phyloP scores from a whole-genome alignment of 768 basidiomycete genomes.

The Cubamyces sp. region DNA sequence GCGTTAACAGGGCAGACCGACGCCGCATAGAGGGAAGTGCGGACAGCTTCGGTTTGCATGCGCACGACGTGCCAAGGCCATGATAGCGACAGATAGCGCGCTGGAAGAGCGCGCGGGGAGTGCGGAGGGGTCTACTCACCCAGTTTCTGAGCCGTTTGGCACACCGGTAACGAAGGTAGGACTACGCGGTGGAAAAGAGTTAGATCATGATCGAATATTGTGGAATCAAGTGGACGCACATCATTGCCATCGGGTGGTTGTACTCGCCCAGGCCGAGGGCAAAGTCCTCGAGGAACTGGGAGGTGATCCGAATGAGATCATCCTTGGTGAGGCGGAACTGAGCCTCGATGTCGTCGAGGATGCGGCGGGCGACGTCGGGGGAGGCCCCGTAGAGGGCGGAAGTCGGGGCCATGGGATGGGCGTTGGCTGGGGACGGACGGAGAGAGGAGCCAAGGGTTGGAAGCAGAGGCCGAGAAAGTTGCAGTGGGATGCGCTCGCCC shows the following conservation, averaged over 20 bases:
- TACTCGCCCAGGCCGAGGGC: conserved; percentile 72
- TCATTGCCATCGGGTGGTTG: conserved; percentile 90
- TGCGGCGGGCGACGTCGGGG: conserved; percentile 45
- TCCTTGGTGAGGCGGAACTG: conserved; percentile 73
- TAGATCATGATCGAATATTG: background rate
- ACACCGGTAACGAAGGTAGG: conserved; percentile 96
- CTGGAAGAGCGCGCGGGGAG: background rate
- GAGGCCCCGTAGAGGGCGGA: conserved; percentile 42
- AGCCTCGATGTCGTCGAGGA: conserved; percentile 67
- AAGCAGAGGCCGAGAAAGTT: conserved; percentile 22
- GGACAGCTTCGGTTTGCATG: background rate
- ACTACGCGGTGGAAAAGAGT: conserved; percentile 42
- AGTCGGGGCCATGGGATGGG: conserved; percentile 41
- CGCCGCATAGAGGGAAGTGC: background rate
- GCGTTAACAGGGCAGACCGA: conserved; percentile 8
- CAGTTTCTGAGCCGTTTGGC: conserved; percentile 91
- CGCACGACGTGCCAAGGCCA: background rate
- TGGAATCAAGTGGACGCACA: conserved; percentile 49
- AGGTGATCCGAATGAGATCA: conserved; percentile 68
- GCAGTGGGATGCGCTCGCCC: conserved; percentile 11
- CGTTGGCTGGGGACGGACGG: background rate
- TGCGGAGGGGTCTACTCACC: conserved; percentile 49
- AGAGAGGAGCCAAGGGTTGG: conserved; percentile 7
- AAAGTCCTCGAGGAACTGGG: conserved; percentile 82
- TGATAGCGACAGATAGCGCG: background rate